Evolutionary conservation across 2,329 filamentous ascomycete genomes (phyloP).

Genomic region (Aureobasidium sp.): DNA sequence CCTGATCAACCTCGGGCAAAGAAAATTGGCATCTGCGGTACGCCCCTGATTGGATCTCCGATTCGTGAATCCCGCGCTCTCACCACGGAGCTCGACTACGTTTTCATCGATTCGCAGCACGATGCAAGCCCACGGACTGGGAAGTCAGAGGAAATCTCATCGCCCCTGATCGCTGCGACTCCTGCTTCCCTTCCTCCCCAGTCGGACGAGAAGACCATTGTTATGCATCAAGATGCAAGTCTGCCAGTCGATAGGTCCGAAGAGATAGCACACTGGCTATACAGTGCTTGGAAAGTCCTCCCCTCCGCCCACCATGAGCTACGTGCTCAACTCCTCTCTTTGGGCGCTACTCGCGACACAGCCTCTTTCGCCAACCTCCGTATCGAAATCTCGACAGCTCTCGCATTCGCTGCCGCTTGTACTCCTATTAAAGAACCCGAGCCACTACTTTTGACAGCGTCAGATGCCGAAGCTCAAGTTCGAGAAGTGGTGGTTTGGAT

Average conservation of each 20-base stretch:
- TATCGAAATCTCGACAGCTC: background rate
- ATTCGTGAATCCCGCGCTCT: too few relatives aligned
- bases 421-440: background rate
- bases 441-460: background rate
- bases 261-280: constrained; percentile 5
- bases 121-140: background rate
- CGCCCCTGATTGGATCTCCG: background rate
- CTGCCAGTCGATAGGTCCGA: background rate
- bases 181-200: background rate
- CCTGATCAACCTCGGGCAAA: background rate
- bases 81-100: too few relatives aligned
- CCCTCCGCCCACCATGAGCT: background rate
- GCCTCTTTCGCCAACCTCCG: background rate
- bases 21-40: background rate
- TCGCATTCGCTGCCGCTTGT: background rate
- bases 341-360: background rate
- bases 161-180: too few relatives aligned
- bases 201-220: too few relatives aligned
- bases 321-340: background rate
- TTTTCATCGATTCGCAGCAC: too few relatives aligned
- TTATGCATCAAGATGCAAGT: background rate
- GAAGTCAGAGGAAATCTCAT: background rate
- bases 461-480: background rate
- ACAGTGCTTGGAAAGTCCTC: background rate
- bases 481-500: background rate